Evolutionary conservation across 768 basidiomycete genomes (phyloP), one percentile per base, ranked within the genome.

Genomic region (Mycena rebaudengoi): DNA sequence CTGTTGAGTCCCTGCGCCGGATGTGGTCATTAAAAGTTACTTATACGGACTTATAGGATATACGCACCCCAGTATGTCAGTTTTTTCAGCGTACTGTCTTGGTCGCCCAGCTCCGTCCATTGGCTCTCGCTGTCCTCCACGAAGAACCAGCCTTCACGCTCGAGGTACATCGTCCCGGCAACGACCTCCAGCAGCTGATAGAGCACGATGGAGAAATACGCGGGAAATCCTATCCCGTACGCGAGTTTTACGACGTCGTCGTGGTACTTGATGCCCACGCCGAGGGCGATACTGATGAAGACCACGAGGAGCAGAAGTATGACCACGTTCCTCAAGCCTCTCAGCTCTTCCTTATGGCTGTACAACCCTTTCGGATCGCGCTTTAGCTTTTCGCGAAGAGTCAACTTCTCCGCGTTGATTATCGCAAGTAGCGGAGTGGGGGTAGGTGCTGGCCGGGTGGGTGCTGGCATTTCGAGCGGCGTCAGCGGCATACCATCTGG

Each of bases 81-180:
- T 12, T 51, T 35, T 51, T 18, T 26, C 23, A 71, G 39, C 7
- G 48, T 39, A n/a, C 29, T 32, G 44, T 70, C 69, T 29, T 63
- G 68, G 4, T 48, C 37, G 5, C 64, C 46, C 8, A 70, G 60
- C 23, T 45, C 37, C 26, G 14, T 28, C 30, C 45, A 37, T 18
- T 46, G 50, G 23, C 60, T 39, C 10, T 59, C 40, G 2, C 29
- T 6, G 5, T 64, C 62, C 18, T 69, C 61, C n/a, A 68, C 43
- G 21, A 63, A 58, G 7, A 60, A 44, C 55, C 58, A 65, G 23
- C 67, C 54, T 39, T 60, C 32, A 29, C 62, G 20, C 41, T 37
- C 55, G n/a, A 71, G 55, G 20, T 63, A 48, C 26, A 70, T 60
- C 3, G 64, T 59, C n/a, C 68, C 50, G 16, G 49, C 65, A 12